Base-by-base conservation (phyloP, 2,329 filamentous ascomycete genomes). In the Albifimbria verrucaria region DNA sequence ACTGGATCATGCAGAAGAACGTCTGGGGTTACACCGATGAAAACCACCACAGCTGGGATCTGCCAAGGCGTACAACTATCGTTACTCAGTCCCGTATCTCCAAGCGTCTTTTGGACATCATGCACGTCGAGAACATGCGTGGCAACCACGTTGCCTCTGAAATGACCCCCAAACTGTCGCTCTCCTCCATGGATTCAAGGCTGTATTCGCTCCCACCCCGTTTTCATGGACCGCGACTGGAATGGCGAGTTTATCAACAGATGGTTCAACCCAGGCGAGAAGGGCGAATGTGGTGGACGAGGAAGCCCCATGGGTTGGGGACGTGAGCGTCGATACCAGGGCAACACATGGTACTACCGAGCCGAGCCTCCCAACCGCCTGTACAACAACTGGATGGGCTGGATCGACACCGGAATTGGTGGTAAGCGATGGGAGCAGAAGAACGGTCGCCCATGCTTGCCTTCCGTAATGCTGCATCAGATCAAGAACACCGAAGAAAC, bases 161-260 rank as follows among this genome's bases (percentile, higher is more conserved):
- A 66, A 92, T 93, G 88, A 88, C 86, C 84, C 88, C 1, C 85
- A 88, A 52, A 87, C 87, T 0, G 81, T 87, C 23, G 84, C 88
- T 0, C 77, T 93, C 18, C 82, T 91, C 57, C 88, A 94, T 65
- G 89, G 90, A 6, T 76, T 92, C 48, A 93, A 93, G 72, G 85
- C 87, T 4, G 86, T 91, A 4, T 90, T 87, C 63, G 88, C 85
- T 11, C 89, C 11, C 89, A 92, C 68, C 89, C 89, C 1, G 82
- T 92, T 46, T 92, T 86, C 68, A 89, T 91, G 63, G 89, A 93
- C 68, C 82, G 88, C 55, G 81, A 87, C 48, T 92, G 88, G 88
- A 71, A 72, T 25, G 75, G 78, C 2, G 68, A 73, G 25, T 78
- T 78, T 54, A 66, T 86, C 24, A 76, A 77, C 25, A 76, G 74